These are phyloP conservation scores for Boletus vinaceobasis DNA, from an alignment of 768 basidiomycete species.

Conservation along the genomic window DNA sequence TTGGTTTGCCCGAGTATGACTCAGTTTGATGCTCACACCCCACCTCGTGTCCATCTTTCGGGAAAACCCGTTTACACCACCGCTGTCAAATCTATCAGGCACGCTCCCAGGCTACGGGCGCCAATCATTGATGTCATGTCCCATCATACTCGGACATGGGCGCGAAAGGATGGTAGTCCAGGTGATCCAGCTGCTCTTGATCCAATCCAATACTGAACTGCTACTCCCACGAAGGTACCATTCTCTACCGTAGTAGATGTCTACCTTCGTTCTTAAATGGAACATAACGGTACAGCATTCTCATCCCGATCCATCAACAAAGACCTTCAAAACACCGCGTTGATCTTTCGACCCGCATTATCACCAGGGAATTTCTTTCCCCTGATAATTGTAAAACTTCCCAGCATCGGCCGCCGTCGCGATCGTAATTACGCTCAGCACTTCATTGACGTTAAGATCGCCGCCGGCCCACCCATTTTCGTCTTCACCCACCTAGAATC, in stretches of 20 bases:
- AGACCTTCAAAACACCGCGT: neutral
- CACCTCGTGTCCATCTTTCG: neutral
- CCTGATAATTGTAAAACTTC: conserved; percentile 9
- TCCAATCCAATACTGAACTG: no score
- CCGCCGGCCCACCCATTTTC: conserved; percentile 32
- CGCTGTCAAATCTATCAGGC: neutral
- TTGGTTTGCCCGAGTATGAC: neutral
- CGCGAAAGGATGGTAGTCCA: neutral
- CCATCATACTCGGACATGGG: neutral
- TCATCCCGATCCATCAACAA: neutral
- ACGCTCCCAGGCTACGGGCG: conserved; percentile 10
- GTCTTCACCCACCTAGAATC: conserved; percentile 90
- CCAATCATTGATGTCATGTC: conserved; percentile 12
- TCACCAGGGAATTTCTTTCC: conserved; percentile 3
- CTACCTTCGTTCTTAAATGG: neutral
- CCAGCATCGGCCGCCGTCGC: conserved; percentile 1
- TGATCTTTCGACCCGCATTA: neutral
- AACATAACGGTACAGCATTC: neutral
- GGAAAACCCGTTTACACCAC: neutral
- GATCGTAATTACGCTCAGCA: conserved; percentile 9
- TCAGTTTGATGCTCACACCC: neutral
- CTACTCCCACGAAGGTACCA: neutral
- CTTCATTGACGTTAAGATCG: conserved; percentile 22
- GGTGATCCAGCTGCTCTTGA: neutral
- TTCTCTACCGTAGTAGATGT: neutral